phyloP scores from a whole-genome alignment of 257 asterid genomes.

The Jacaranda copaia region DNA sequence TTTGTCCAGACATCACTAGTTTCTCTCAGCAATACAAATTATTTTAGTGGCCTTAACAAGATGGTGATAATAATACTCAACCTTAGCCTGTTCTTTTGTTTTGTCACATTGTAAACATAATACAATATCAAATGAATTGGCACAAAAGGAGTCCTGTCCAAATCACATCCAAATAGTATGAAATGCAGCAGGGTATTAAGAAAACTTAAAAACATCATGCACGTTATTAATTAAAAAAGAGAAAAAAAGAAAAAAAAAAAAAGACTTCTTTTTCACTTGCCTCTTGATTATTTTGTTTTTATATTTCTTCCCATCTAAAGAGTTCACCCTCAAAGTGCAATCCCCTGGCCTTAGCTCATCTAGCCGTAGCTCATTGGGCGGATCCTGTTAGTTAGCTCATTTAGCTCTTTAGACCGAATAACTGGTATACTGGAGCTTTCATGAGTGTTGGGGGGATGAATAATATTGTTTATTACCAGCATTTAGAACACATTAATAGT shows the following conservation, averaged over 20 bases:
- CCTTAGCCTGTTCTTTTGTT: not conserved
- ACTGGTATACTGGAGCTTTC: too few species aligned
- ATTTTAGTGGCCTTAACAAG: not conserved
- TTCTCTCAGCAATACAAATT: not conserved
- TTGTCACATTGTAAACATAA: not conserved
- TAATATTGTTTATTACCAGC: constrained; percentile 12
- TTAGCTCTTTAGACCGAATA: too few species aligned
- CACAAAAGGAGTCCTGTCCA: not conserved
- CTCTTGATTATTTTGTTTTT: constrained; percentile 12
- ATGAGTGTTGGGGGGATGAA: too few species aligned
- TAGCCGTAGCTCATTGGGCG: too few species aligned
- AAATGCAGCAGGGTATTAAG: constrained; percentile 1
- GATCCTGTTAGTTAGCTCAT: too few species aligned
- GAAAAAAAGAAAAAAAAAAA: too few species aligned
- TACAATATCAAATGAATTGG: not conserved
- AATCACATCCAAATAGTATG: not conserved
- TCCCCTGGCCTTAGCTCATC: too few species aligned
- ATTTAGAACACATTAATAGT: not conserved
- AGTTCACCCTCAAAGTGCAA: constrained; percentile 21
- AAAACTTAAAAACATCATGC: constrained; percentile 1
- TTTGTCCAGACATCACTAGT: constrained; percentile 14
- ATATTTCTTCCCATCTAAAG: constrained; percentile 16
- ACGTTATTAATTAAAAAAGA: not conserved
- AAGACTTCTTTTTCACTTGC: not conserved
- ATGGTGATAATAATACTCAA: not conserved